phyloP scores from a whole-genome alignment of 441 rosid species.

The Pelargonium fulgidum region DNA sequence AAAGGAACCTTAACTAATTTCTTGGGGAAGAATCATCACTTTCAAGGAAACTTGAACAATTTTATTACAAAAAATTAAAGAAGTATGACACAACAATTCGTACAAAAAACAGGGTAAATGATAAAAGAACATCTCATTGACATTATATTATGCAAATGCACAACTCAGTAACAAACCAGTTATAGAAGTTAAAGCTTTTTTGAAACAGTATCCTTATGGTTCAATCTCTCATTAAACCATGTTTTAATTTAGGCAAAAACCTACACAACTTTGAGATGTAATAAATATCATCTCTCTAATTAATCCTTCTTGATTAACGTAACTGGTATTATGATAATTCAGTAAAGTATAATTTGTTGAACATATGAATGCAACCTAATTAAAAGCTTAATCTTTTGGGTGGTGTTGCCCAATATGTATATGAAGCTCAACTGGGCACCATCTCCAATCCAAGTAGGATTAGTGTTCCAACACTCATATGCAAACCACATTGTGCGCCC shows the following conservation, averaged over 20 bases:
- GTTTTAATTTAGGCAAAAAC: neutral
- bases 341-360: neutral
- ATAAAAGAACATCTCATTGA: neutral
- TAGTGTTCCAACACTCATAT: neutral
- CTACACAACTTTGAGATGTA: neutral
- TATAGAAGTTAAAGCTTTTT: neutral
- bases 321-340: neutral
- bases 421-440: neutral
- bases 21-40: conserved; percentile 7
- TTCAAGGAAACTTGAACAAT: neutral
- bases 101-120: neutral
- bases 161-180: neutral
- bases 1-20: conserved; percentile 15
- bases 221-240: neutral
- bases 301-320: neutral
- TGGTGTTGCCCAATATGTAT: neutral
- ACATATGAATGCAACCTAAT: neutral
- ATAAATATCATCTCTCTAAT: neutral
- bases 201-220: neutral
- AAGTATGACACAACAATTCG: neutral
- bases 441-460: neutral
- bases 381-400: neutral
- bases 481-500: neutral
- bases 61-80: neutral
- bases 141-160: neutral